Conservation (phyloP, 495 filamentous ascomycete genomes). For the Trichoderma virens region DNA sequence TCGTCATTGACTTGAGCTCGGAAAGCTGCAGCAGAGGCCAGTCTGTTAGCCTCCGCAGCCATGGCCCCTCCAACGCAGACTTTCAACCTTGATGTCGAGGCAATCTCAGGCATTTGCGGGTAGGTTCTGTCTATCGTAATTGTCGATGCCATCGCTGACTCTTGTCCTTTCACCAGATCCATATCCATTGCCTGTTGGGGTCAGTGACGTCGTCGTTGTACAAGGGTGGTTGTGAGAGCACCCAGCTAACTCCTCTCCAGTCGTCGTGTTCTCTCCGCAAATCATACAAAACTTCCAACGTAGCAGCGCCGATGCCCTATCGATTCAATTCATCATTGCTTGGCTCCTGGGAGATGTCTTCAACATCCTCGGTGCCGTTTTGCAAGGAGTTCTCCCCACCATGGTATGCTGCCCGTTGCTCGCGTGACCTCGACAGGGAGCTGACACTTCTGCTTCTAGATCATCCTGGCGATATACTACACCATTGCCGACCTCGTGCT, state of each 20-base stretch:
- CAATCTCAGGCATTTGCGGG: constrained; percentile 85
- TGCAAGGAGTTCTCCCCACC: constrained; percentile 92
- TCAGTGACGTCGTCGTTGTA: neutral
- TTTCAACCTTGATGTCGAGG: constrained; percentile 70
- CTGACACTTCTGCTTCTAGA: constrained; percentile 23
- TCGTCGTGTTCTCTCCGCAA: constrained; percentile 94
- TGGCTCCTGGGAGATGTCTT: constrained; percentile 95
- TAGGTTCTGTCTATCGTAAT: constrained; percentile 25
- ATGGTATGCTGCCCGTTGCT: constrained; percentile 46
- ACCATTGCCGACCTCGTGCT: constrained; percentile 88
- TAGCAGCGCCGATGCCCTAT: constrained; percentile 79
- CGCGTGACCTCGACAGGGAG: neutral
- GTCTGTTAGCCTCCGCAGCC: neutral
- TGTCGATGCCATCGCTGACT: neutral
- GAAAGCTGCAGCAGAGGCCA: neutral
- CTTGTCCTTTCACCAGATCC: constrained; percentile 45
- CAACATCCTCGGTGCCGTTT: constrained; percentile 84
- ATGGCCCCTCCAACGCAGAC: constrained; percentile 66
- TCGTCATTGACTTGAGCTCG: neutral
- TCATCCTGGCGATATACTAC: constrained; percentile 91
- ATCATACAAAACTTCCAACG: constrained; percentile 93
- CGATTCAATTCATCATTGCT: constrained; percentile 78
- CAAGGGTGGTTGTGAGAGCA: neutral
- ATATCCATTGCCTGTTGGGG: constrained; percentile 92
- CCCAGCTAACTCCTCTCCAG: constrained; percentile 18